phyloP scores from a whole-genome alignment of 1,139 yeast genomes.

The Taphrina pruni region DNA sequence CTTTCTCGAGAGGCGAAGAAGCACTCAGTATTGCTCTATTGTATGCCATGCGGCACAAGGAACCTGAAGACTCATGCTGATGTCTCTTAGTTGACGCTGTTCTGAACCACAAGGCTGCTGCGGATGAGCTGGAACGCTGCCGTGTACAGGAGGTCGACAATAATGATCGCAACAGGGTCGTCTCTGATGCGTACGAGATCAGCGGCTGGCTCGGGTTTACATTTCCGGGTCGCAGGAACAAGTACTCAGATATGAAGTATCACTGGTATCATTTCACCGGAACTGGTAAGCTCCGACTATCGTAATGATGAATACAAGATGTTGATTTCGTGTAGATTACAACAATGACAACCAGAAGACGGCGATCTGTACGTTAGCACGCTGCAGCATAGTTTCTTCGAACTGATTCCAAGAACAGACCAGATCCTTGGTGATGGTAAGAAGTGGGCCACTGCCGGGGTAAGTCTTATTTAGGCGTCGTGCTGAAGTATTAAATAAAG shows the following conservation, averaged over 20 bases:
- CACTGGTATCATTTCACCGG: slow-evolving; percentile 47
- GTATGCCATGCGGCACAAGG: slow-evolving; percentile 11
- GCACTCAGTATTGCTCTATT: slow-evolving; percentile 36
- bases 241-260: slow-evolving; percentile 44
- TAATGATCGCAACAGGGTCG: slow-evolving; percentile 44
- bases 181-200: slow-evolving; percentile 45
- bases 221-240: slow-evolving; percentile 46
- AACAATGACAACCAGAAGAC: slow-evolving; percentile 45
- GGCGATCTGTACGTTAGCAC: slow-evolving; percentile 42
- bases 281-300: slow-evolving; percentile 33
- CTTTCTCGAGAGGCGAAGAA: slow-evolving; percentile 42
- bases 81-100: slow-evolving; percentile 43
- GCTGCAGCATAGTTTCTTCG: no score
- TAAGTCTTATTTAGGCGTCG: neutral
- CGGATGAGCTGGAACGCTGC: slow-evolving; percentile 45
- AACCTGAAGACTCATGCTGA: neutral
- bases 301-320: neutral
- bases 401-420: slow-evolving; percentile 7
- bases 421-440: slow-evolving; percentile 45
- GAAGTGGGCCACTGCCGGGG: slow-evolving; percentile 43
- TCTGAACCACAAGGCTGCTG: slow-evolving; percentile 46
- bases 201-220: slow-evolving; percentile 46
- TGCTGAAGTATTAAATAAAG: neutral
- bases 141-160: slow-evolving; percentile 45
- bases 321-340: slow-evolving; percentile 33